These are phyloP conservation scores for Mycocentrospora acerina DNA, from an alignment of 2,329 filamentous ascomycete species.

Conservation along the genomic window DNA sequence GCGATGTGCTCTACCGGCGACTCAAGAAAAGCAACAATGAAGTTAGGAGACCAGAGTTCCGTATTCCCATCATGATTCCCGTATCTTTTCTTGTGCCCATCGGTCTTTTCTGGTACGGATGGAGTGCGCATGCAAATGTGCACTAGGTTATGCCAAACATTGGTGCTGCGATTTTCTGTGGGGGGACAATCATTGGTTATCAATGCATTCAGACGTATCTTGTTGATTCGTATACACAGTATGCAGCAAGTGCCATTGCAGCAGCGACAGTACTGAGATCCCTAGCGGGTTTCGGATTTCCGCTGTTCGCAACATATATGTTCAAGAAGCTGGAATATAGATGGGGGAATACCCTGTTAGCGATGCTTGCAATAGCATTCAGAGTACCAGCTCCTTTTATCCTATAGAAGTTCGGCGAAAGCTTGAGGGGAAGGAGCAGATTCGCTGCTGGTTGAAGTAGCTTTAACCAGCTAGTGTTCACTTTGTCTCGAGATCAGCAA, in stretches of 20 bases:
- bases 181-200: conserved; percentile 45
- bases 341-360: conserved; percentile 35
- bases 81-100: no score
- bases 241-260: conserved; percentile 44
- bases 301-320: conserved; percentile 39
- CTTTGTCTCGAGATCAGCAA: no score
- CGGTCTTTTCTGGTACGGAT: conserved; percentile 38
- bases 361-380: no score
- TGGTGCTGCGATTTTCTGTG: conserved; percentile 50
- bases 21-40: conserved; percentile 47
- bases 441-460: no score
- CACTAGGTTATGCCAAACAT: conserved; percentile 58
- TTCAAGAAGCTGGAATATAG: conserved; percentile 38
- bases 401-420: no score
- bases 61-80: conserved; percentile 21
- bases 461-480: no score
- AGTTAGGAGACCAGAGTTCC: conserved; percentile 55
- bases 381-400: no score
- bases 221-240: conserved; percentile 44
- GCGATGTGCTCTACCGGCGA: conserved; percentile 50
- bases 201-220: conserved; percentile 44
- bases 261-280: conserved; percentile 42
- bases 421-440: no score
- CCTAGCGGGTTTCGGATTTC: conserved; percentile 41
- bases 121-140: conserved; percentile 49